Evolutionary conservation across 768 basidiomycete species (phyloP).

Genomic region (Naganishia randhawae): DNA sequence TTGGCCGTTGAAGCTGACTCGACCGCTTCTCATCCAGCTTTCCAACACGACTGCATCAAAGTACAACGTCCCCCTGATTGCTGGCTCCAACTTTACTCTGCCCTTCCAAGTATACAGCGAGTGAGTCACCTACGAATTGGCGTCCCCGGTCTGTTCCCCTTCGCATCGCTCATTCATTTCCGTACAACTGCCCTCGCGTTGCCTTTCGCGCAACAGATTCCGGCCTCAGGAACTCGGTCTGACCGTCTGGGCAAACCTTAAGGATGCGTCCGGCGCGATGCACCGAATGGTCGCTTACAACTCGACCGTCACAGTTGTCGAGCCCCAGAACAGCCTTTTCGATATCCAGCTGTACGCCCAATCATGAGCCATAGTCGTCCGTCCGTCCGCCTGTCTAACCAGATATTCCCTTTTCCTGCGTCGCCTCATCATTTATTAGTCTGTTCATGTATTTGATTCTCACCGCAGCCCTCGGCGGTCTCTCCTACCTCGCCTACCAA

Average conservation of each 20-base stretch:
- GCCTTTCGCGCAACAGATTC: slow-evolving; percentile 33
- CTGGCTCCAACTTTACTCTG: slow-evolving; percentile 47
- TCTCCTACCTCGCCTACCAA: slow-evolving; percentile 44
- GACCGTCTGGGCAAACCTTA: slow-evolving; percentile 48
- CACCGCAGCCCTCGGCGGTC: slow-evolving; percentile 35
- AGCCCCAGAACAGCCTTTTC: slow-evolving; percentile 48
- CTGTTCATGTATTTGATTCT: slow-evolving; percentile 50
- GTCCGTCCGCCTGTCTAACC: not conserved
- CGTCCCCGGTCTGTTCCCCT: not conserved
- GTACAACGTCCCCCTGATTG: slow-evolving; percentile 45
- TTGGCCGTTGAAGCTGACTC: not conserved
- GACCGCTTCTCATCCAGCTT: slow-evolving; percentile 29
- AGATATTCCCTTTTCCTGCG: not conserved
- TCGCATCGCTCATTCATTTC: not conserved
- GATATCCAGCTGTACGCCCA: slow-evolving; percentile 46
- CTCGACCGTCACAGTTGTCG: slow-evolving; percentile 50
- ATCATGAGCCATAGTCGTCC: not conserved
- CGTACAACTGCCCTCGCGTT: not conserved
- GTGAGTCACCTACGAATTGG: slow-evolving; percentile 40
- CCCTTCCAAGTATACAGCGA: slow-evolving; percentile 46
- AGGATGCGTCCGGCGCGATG: slow-evolving; percentile 29
- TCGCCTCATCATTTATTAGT: not conserved
- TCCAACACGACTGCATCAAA: slow-evolving; percentile 45
- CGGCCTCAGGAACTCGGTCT: slow-evolving; percentile 47
- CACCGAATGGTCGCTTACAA: slow-evolving; percentile 49